phyloP scores from a whole-genome alignment of 768 basidiomycete genomes.

The Suillus subluteus region DNA sequence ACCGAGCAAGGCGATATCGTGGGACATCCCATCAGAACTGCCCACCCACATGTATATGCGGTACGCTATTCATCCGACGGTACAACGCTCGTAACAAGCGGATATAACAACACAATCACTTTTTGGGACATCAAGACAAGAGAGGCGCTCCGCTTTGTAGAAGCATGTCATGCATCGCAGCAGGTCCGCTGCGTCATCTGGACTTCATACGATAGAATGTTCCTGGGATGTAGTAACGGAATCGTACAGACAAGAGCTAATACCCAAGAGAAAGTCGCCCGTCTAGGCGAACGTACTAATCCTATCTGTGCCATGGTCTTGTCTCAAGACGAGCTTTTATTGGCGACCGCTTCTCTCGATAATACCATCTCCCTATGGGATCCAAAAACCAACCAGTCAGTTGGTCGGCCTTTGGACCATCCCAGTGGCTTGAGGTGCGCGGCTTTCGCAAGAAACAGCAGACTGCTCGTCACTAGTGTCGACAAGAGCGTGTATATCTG shows the following conservation, averaged over 20 bases:
- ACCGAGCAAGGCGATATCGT: background rate
- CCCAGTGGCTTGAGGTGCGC: background rate
- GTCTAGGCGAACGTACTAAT: background rate
- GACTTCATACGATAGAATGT: background rate
- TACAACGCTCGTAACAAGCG: background rate
- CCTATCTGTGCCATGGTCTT: background rate
- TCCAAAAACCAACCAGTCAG: background rate
- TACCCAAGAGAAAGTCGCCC: background rate
- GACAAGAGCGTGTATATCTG: background rate
- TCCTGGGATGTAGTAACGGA: slow-evolving; percentile 1
- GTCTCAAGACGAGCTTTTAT: background rate
- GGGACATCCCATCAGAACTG: background rate
- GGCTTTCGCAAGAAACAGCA: slow-evolving; percentile 1
- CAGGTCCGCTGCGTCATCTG: background rate
- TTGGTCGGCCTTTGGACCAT: background rate
- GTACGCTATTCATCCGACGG: background rate
- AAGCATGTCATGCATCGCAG: background rate
- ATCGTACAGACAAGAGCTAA: background rate
- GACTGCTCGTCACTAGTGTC: background rate
- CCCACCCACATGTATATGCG: background rate
- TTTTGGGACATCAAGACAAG: slow-evolving; percentile 1
- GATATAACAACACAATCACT: background rate
- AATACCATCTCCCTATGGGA: background rate
- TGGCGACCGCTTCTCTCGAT: background rate
- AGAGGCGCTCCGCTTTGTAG: background rate